Percentiles rank a stretch among this genome's conserved stretches.
phyloP scores from a whole-genome alignment of 2,329 filamentous ascomycete species.

The Chaetoscypha palmicola region DNA sequence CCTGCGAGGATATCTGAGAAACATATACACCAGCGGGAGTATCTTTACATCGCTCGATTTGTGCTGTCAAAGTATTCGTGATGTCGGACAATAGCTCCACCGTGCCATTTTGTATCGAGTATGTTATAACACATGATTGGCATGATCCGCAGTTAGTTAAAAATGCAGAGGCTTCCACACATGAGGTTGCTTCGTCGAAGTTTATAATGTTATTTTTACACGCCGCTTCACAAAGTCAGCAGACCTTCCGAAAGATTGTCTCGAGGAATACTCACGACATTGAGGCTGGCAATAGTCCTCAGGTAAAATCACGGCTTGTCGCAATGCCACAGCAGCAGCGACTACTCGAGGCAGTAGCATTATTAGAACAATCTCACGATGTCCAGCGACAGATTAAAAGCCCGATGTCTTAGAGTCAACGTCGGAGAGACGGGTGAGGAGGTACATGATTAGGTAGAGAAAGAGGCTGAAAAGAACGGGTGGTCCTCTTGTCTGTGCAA shows the following conservation, averaged over 20 bases:
- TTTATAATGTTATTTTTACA: slow-evolving; percentile 16
- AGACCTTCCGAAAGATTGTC: neutral
- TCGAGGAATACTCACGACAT: slow-evolving; percentile 21
- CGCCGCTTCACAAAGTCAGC: slow-evolving; percentile 13
- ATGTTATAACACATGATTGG: slow-evolving; percentile 21
- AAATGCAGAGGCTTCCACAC: slow-evolving; percentile 20
- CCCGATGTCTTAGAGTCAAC: slow-evolving; percentile 16
- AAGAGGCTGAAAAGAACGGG: slow-evolving; percentile 16
- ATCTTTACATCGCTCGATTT: slow-evolving; percentile 18
- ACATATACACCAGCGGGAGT: slow-evolving; percentile 12
- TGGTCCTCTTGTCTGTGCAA: slow-evolving; percentile 2
- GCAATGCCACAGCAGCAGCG: slow-evolving; percentile 14
- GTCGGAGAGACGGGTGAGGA: slow-evolving; percentile 9
- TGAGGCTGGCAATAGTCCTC: slow-evolving; percentile 20
- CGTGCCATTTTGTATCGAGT: slow-evolving; percentile 16
- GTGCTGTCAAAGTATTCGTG: slow-evolving; percentile 5
- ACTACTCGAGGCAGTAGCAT: slow-evolving; percentile 22
- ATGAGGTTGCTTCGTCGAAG: slow-evolving; percentile 17
- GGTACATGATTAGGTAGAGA: slow-evolving; percentile 18
- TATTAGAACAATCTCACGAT: slow-evolving; percentile 4
- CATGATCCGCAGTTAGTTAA: slow-evolving; percentile 22
- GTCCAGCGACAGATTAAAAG: slow-evolving; percentile 7
- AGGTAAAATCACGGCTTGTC: slow-evolving; percentile 18
- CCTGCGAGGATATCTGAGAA: slow-evolving; percentile 17
- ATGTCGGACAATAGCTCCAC: slow-evolving; percentile 3